Evolutionary conservation across 768 basidiomycete genomes (phyloP), one percentile per base, ranked within the genome.

Genomic region (Auriscalpium microsporum): DNA sequence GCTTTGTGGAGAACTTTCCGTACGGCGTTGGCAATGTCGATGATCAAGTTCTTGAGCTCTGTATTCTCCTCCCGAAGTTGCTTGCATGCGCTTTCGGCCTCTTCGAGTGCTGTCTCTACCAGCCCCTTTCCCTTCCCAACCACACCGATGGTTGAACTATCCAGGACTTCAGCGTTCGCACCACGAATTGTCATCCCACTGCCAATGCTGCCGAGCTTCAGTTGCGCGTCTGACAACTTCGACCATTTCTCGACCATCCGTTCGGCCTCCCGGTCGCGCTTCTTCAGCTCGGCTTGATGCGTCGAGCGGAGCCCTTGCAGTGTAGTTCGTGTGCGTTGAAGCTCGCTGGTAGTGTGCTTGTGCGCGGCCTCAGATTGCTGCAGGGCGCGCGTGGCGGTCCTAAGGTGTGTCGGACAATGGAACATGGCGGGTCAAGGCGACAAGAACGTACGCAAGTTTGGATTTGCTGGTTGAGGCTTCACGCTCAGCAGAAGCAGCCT

Each of bases 211-310:
- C 73, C 72, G 6, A 84, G 69, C 66, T 84, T 87, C 0, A 78
- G 67, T 67, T 92, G 90, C 10, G 75, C 66, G 55, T 90, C 89
- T 6, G 79, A 71, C 16, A 92, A 66, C 64, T 83, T 90, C 33
- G 75, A 72, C 87, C 87, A 90, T 59, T 81, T 82, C 49, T 92
- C 90, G 28, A 79, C 60, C 65, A 86, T 82, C 16, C 82, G 77
- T 62, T 92, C 90, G 16, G 84, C 69, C 42, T 93, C 90, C 60
- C 84, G 86, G 61, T 94, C 90, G 63, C 80, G 81, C 74, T 86
- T 87, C 76, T 85, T 90, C 36, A 90, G 66, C 65, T 93, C 91
- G 37, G 76, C 74, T 55, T 80, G 76, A 58, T 90, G 81, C 0
- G 84, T 79, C 42, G 81, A 75, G 23, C 91, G 82, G 11, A 89